Evolutionary conservation across 179 eudicot genomes (phyloP), one percentile per base, ranked within the genome.

Genomic region (Carnegiea gigantea): DNA sequence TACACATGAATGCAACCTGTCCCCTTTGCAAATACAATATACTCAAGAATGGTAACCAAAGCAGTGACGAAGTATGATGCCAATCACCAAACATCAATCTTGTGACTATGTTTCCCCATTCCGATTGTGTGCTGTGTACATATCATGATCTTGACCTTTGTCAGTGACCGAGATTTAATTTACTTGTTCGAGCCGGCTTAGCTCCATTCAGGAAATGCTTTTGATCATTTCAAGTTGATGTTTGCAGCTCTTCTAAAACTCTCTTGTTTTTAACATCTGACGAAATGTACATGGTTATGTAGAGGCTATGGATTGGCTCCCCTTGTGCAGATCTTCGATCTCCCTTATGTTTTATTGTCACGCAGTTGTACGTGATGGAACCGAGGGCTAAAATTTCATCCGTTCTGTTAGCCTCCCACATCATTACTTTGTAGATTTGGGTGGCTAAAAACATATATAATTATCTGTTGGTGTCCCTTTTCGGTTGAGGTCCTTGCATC

Each of bases 21-120:
- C 87, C 87, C 33, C 83, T 85, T 67, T 85, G 87, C 85, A 85
- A 85, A 72, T 82, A 75, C 85, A 85, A 85, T 70, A 85, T 85
- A 57, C 87, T 85, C 43, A 85, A 85, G 87, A 84, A 73, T 33
- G 84, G 84, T 54, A 28, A 36, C 76, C 80, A 65, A 30, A 78
- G 82, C 82, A 68, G 73, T 23, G 84, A 78, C 68, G 82, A 84
- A 40, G 84, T 82, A 38, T 84, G 81, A 48, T 81, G 18, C 77
- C 75, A 6, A n/a, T 1, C 67, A 60, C 14, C 57, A 51, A 51
- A 40, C 44, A 48, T 62, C 28, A 23, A 53, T 81, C 62, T 77
- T 24, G 68, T 62, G 30, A 40, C 59, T 6, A 43, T 77, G 26
- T 49, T 73, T 72, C 78, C 72, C 60, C 48, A 38, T 24, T 51